Evolutionary conservation across 352 stramenopile genomes (phyloP).

Genomic region (Thalassiosira ordinaria): DNA sequence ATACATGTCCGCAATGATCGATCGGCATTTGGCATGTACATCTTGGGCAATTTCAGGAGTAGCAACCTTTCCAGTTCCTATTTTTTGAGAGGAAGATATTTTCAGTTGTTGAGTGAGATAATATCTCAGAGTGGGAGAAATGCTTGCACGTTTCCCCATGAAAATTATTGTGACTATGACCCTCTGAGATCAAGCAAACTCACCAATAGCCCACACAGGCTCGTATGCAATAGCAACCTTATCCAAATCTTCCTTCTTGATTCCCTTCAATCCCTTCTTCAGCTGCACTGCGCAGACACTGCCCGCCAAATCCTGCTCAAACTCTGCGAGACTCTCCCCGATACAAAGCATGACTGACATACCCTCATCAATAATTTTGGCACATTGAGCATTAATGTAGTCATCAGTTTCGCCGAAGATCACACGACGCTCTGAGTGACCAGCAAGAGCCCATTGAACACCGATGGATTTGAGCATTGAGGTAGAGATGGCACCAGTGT

Average conservation of each 20-base stretch:
- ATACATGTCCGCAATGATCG: slow-evolving; percentile 80
- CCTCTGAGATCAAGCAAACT: not conserved
- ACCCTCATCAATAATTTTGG: slow-evolving; percentile 86
- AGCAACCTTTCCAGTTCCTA: slow-evolving; percentile 89
- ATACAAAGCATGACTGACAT: slow-evolving; percentile 97
- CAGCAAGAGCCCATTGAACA: slow-evolving; percentile 81
- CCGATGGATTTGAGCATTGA: slow-evolving; percentile 90
- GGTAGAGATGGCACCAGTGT: slow-evolving; percentile 91
- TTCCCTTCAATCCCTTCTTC: slow-evolving; percentile 92
- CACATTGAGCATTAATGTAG: slow-evolving; percentile 92
- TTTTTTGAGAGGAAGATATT: not conserved
- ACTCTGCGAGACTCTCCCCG: slow-evolving; percentile 92
- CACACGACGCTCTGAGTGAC: slow-evolving; percentile 85
- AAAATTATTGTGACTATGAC: slow-evolving; percentile 54
- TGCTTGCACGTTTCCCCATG: not conserved
- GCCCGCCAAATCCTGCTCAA: slow-evolving; percentile 88
- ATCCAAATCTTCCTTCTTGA: slow-evolving; percentile 84
- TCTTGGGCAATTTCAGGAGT: slow-evolving; percentile 93
- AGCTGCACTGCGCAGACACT: slow-evolving; percentile 96
- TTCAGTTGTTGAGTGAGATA: not conserved
- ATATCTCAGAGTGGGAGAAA: not conserved
- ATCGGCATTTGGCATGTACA: slow-evolving; percentile 73
- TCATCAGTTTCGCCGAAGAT: slow-evolving; percentile 90
- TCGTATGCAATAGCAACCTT: slow-evolving; percentile 96
- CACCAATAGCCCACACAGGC: slow-evolving; percentile 95